Evolutionary conservation across 441 rosid genomes (phyloP).

Genomic region (Euphorbia celastroides): DNA sequence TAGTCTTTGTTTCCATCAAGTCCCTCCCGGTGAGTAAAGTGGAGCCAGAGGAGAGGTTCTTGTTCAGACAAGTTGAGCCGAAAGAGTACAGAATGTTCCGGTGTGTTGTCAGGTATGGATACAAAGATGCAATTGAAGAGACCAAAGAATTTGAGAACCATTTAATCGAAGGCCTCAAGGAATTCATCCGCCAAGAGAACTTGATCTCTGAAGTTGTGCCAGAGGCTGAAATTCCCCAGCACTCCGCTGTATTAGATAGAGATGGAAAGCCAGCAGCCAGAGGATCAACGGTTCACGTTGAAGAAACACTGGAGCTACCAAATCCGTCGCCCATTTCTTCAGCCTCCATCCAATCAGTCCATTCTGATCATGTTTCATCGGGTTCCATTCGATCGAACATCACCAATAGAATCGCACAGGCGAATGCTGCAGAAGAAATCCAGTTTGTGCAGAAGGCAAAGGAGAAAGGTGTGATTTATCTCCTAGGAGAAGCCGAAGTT

Average conservation of each 20-base stretch:
- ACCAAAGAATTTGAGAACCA: slow-evolving; percentile 53
- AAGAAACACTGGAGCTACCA: slow-evolving; percentile 22
- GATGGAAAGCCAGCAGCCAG: slow-evolving; percentile 12
- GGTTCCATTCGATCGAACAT: slow-evolving; percentile 26
- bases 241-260: slow-evolving; percentile 12
- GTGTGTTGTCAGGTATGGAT: slow-evolving; percentile 70
- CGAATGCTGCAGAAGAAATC: slow-evolving; percentile 37
- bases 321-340: slow-evolving; percentile 2
- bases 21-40: slow-evolving; percentile 53
- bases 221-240: slow-evolving; percentile 10
- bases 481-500: slow-evolving; percentile 67
- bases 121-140: slow-evolving; percentile 46
- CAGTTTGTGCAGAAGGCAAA: slow-evolving; percentile 51
- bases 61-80: slow-evolving; percentile 63
- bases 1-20: slow-evolving; percentile 68
- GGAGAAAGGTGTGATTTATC: slow-evolving; percentile 63
- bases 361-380: slow-evolving; percentile 20
- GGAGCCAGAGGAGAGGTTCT: slow-evolving; percentile 47
- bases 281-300: slow-evolving; percentile 20
- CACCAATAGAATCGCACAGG: slow-evolving; percentile 24
- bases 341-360: slow-evolving; percentile 5
- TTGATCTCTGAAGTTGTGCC: slow-evolving; percentile 20
- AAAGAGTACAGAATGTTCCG: slow-evolving; percentile 51
- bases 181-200: slow-evolving; percentile 51
- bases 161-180: slow-evolving; percentile 49